Percentiles rank a stretch among this genome's conserved stretches.
Conservation (phyloP, 2,329 filamentous ascomycete genomes). For the Ramularia endophylla region DNA sequence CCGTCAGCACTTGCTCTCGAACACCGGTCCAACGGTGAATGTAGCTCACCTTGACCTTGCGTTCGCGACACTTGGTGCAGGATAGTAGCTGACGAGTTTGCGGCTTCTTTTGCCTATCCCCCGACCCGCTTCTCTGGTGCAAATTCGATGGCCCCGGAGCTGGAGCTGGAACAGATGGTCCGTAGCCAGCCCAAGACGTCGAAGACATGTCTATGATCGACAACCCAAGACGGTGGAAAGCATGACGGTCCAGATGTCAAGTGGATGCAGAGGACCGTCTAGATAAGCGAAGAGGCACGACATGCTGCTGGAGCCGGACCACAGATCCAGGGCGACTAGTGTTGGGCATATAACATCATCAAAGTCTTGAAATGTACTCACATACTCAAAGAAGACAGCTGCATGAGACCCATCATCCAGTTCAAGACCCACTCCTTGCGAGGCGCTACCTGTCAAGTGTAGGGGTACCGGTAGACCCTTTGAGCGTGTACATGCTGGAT, state of each 20-base stretch:
- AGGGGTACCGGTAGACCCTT: neutral
- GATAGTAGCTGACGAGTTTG: conserved; percentile 42
- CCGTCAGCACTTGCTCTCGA: neutral
- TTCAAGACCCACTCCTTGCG: conserved; percentile 15
- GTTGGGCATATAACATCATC: conserved; percentile 20
- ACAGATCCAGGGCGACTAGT: conserved; percentile 15
- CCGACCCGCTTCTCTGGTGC: conserved; percentile 16
- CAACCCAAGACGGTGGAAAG: conserved; percentile 7
- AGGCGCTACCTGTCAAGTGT: conserved; percentile 10
- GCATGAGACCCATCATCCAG: conserved; percentile 12
- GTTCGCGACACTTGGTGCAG: conserved; percentile 44
- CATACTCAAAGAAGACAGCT: conserved; percentile 13
- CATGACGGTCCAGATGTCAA: conserved; percentile 14
- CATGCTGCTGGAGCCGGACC: conserved; percentile 25
- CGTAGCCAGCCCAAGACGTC: conserved; percentile 26
- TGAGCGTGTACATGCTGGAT: too few species aligned
- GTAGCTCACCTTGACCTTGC: conserved; percentile 42
- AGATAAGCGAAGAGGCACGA: conserved; percentile 28
- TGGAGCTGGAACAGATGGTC: conserved; percentile 19
- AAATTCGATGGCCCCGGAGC: conserved; percentile 16
- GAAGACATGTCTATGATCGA: conserved; percentile 20
- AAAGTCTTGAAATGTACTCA: conserved; percentile 13
- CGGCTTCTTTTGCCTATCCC: conserved; percentile 34
- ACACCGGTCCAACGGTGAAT: too few species aligned
- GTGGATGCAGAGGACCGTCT: conserved; percentile 19